Base-by-base conservation (phyloP, 352 stramenopile genomes). In the Globisporangium okanoganense region DNA sequence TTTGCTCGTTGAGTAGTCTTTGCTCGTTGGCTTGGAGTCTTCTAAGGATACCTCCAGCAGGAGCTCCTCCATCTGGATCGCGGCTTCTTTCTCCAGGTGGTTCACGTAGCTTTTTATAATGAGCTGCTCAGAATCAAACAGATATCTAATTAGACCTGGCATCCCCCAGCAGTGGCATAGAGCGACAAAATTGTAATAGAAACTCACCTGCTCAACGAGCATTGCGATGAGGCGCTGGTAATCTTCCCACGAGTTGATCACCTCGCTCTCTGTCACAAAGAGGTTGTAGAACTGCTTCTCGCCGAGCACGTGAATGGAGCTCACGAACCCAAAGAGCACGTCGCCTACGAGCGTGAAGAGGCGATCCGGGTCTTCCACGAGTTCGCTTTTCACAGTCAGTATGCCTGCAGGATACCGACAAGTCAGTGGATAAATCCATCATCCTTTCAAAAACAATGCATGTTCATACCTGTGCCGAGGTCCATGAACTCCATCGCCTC, bases 401-500 rank as follows among this genome's bases (percentile, higher is more conserved):
- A 94, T 92, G 36, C 79, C 79, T 85, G 20, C 33, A 56, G 25
- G 9, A 45, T 3, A 48, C 5, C 4, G n/a, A 48, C 25, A 50
- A 38, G 56, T 61, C 22, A 69, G 25, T 38, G 35, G 38, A 14
- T 25, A 33, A 8, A 13, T 18, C 36, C 6, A 1, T 14, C 14
- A 25, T 10, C 27, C 55, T 48, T 6, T 29, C 38, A 10, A 41
- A 4, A 27, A 25, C 22, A 38, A 3, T 38, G 27, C 12, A 43
- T 22, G 40, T 12, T 12, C 48, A 14, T 65, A 80, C 82, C 82
- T 43, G 85, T 94, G 58, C 79, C 78, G 52, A 94, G 85, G 65
- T 94, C 82, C 85, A 94, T 92, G 54, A 94, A 94, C 65, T 94
- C 85, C 85, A 94, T 94, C 13, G 82, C 85, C 67, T 94, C 85